Percentiles rank a stretch among this genome's conserved stretches.
These are phyloP conservation scores for Fonsecaea multimorphosa DNA, from an alignment of 2,329 filamentous ascomycete species.

Conservation along the genomic window DNA sequence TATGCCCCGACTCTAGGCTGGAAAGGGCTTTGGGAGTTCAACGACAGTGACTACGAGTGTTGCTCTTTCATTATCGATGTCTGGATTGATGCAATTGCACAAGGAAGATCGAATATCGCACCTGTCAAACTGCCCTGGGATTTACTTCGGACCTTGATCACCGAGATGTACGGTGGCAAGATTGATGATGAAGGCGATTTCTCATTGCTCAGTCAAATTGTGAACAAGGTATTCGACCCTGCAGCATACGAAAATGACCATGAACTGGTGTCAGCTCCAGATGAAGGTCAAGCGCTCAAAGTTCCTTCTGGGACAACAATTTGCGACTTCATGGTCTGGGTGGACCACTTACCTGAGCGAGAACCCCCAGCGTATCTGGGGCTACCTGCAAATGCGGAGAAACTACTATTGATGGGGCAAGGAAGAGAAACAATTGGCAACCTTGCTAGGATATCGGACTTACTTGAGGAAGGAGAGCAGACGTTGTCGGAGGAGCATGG, in stretches of 20 bases:
- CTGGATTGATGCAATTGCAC: slow-evolving; percentile 84
- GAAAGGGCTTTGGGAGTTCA: slow-evolving; percentile 99
- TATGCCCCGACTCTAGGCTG: slow-evolving; percentile 94
- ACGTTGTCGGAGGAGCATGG: slow-evolving; percentile 54
- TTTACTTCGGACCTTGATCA: slow-evolving; percentile 87
- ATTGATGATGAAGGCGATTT: slow-evolving; percentile 92
- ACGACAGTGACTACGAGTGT: slow-evolving; percentile 99
- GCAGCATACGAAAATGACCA: slow-evolving; percentile 91
- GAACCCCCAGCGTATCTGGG: slow-evolving; percentile 96
- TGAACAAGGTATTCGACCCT: slow-evolving; percentile 79
- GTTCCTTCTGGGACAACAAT: slow-evolving; percentile 82
- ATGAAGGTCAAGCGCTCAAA: slow-evolving; percentile 64
- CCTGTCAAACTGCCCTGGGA: slow-evolving; percentile 96
- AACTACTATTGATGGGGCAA: slow-evolving; percentile 85
- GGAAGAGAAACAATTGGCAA: slow-evolving; percentile 85
- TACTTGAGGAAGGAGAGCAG: slow-evolving; percentile 93
- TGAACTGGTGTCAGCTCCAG: slow-evolving; percentile 76
- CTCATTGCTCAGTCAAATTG: slow-evolving; percentile 71
- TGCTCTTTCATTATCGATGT: slow-evolving; percentile 94
- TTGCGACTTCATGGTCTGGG: slow-evolving; percentile 88
- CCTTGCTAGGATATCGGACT: slow-evolving; percentile 79
- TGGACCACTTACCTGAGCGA: slow-evolving; percentile 87
- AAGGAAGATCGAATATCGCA: slow-evolving; percentile 88
- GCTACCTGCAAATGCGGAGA: slow-evolving; percentile 94
- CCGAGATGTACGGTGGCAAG: slow-evolving; percentile 97